Evolutionary conservation across 805 yeast genomes (phyloP), one percentile per base, ranked within the genome.

Genomic region (Nakazawaea anatomiae): DNA sequence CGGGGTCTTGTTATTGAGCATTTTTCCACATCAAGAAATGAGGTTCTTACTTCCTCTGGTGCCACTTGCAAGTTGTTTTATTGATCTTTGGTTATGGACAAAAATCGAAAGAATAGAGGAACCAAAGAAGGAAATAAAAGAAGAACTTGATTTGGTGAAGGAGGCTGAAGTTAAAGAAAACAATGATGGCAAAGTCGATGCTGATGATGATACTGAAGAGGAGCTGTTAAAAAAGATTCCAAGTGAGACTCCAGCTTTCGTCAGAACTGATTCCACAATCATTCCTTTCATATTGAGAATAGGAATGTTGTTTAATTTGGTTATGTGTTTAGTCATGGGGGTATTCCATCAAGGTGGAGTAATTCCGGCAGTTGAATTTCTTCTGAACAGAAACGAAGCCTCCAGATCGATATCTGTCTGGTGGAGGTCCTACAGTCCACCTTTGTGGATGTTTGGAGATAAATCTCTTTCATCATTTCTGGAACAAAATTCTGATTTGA

Each of bases 391-490:
- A 18, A 53, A 58, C 3, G 47, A 57, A 25, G 55, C 50, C 6
- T 6, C 51, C n/a, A 35, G 46, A 39, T 49, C 64, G 3, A 69
- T 80, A 0, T 76, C 80, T 36, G 60, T 92, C 5, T 92, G 96
- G 89, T 92, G 98, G 98, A 82, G 89, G 64, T 89, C 97, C 0
- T 94, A 92, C 59, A 79, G 89, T 4, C 97, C 98, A 0, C 98
- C 99, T 3, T 77, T 89, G 4, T 94, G 96, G 96, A 64, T 92
- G 52, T 39, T 65, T 6, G 52, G 45, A 2, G 49, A 49, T n/a
- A 28, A 48, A 10, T 18, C 41, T 7, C 39, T 40, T 18, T 36
- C 41, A 7, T 14, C 5, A 7, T 50, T 41, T 39, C 43, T 27
- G 14, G 41, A 50, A 30, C 42, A 7, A 11, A 43, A 45, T 40